Evolutionary conservation across 2,329 filamentous ascomycete species (phyloP).

Genomic region (Beauveria pseudobassiana): DNA sequence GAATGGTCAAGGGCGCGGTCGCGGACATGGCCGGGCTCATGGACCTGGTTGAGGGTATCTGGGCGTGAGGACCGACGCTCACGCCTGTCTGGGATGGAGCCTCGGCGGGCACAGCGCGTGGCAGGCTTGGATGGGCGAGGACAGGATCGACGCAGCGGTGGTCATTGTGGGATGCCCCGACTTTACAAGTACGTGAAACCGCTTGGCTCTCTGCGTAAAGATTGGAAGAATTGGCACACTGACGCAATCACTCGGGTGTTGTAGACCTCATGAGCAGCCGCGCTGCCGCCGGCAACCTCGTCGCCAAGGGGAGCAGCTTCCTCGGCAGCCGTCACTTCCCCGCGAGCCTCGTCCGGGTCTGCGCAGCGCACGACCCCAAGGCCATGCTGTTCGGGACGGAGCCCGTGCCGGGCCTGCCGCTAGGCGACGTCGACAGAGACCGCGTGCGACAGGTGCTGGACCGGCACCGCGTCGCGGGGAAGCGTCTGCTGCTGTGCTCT

Average conservation of each 20-base stretch:
- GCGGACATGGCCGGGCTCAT: conserved; percentile 70
- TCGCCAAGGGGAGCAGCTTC: conserved; percentile 54
- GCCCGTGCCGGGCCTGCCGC: conserved; percentile 24
- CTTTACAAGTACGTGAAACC: conserved; percentile 52
- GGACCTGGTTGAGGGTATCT: conserved; percentile 70
- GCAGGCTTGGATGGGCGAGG: conserved; percentile 73
- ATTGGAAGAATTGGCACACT: too few relatives aligned
- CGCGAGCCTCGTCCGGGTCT: conserved; percentile 51
- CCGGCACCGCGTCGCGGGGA: conserved; percentile 44
- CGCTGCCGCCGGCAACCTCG: conserved; percentile 55
- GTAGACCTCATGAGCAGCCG: conserved; percentile 66
- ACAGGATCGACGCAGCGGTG: conserved; percentile 69
- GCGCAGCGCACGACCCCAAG: conserved; percentile 65
- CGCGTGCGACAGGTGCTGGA: conserved; percentile 40
- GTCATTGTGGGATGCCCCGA: conserved; percentile 86
- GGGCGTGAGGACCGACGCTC: conserved; percentile 42
- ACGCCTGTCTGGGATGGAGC: conserved; percentile 75
- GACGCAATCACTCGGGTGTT: too few relatives aligned
- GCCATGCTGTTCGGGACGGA: conserved; percentile 58
- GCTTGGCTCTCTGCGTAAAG: neutral
- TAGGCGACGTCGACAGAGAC: conserved; percentile 31
- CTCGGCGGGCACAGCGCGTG: conserved; percentile 84
- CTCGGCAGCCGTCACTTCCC: conserved; percentile 76
- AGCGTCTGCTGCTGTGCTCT: conserved; percentile 57
- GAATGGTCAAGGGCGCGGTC: conserved; percentile 63